Percentiles rank a stretch among this genome's conserved stretches.
These are phyloP conservation scores for Thermomyces lanuginosus DNA, from an alignment of 2,329 filamentous ascomycete species.

Conservation along the genomic window DNA sequence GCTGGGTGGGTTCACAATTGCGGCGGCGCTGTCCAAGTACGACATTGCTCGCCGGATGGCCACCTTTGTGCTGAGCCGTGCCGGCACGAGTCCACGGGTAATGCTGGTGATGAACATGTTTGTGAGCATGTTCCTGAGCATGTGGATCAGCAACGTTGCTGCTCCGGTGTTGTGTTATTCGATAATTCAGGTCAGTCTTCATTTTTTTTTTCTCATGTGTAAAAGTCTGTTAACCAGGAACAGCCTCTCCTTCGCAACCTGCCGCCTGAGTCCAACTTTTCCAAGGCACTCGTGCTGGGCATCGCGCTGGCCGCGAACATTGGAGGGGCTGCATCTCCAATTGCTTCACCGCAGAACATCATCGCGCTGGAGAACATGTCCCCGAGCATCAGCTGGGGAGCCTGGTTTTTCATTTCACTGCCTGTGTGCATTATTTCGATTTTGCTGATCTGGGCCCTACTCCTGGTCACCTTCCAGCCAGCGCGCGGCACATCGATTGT, in stretches of 20 bases:
- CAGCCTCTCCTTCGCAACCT: slow-evolving; percentile 88
- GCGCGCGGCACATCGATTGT: slow-evolving; percentile 76
- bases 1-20: slow-evolving; percentile 87
- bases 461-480: slow-evolving; percentile 73
- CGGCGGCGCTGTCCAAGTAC: slow-evolving; percentile 88
- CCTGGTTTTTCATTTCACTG: slow-evolving; percentile 93
- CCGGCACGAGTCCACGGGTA: slow-evolving; percentile 73
- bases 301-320: slow-evolving; percentile 93
- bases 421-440: slow-evolving; percentile 85
- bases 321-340: slow-evolving; percentile 88
- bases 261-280: slow-evolving; percentile 77
- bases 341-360: slow-evolving; percentile 93
- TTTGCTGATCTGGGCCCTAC: slow-evolving; percentile 70
- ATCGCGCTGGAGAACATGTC: slow-evolving; percentile 93
- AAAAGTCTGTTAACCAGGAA: slow-evolving; percentile 5
- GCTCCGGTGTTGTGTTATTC: slow-evolving; percentile 94
- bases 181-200: slow-evolving; percentile 62
- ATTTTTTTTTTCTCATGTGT: not conserved
- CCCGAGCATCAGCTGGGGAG: slow-evolving; percentile 76
- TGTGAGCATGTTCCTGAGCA: slow-evolving; percentile 90
- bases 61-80: slow-evolving; percentile 89
- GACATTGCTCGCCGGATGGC: slow-evolving; percentile 96
- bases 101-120: slow-evolving; percentile 98
- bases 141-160: slow-evolving; percentile 98
- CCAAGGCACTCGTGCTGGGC: slow-evolving; percentile 84